phyloP scores from a whole-genome alignment of 495 filamentous ascomycete genomes.

The Penicillium simplicissimum region DNA sequence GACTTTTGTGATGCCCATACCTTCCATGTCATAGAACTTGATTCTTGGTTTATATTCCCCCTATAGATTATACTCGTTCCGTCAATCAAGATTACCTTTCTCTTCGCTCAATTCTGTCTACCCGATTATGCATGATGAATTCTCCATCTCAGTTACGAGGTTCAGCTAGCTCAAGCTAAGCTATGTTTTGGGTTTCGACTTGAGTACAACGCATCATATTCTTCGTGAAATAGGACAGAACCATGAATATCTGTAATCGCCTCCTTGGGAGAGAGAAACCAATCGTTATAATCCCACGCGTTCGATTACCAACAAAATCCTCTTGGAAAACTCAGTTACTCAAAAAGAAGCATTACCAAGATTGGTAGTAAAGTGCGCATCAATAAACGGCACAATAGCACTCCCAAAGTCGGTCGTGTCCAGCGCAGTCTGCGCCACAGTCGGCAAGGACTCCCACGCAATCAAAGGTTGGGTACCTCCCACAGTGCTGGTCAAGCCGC shows the following conservation, averaged over 20 bases:
- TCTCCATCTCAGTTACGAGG: too few species aligned
- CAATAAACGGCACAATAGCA: constrained; percentile 26
- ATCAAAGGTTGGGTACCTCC: constrained; percentile 55
- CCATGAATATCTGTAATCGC: too few species aligned
- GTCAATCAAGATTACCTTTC: not conserved
- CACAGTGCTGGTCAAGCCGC: constrained; percentile 42
- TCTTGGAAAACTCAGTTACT: not conserved
- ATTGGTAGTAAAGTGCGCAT: constrained; percentile 18
- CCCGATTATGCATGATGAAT: too few species aligned
- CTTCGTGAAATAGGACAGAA: too few species aligned
- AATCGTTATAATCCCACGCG: too few species aligned
- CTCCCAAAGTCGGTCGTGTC: constrained; percentile 27
- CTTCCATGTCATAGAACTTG: not conserved
- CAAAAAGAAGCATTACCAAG: constrained; percentile 25
- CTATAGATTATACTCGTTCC: not conserved
- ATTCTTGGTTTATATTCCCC: not conserved
- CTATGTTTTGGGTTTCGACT: too few species aligned
- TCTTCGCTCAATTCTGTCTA: not conserved
- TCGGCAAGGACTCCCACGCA: constrained; percentile 54
- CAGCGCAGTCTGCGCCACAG: constrained; percentile 23
- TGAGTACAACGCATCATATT: too few species aligned
- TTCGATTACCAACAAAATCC: too few species aligned
- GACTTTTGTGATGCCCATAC: too few species aligned
- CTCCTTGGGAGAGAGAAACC: too few species aligned
- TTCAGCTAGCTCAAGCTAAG: too few species aligned